Conservation (phyloP, 2,329 filamentous ascomycete species). For the Raffaelea deltoideospora region DNA sequence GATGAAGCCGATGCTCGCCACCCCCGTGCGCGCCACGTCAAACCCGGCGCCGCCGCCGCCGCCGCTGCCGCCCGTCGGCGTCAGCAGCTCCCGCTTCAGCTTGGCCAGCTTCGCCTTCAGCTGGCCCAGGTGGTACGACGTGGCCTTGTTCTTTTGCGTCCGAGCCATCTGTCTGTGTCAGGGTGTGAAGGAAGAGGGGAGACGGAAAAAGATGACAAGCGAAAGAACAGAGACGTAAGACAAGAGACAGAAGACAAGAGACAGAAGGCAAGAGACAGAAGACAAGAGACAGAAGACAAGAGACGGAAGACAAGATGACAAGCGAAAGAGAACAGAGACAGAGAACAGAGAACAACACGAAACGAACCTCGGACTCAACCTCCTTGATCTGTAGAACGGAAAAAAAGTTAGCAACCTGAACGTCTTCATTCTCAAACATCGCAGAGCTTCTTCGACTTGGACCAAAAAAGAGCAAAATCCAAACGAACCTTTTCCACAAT, state of each 20-base stretch:
- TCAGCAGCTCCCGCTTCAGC: slow-evolving; percentile 88
- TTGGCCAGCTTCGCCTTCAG: slow-evolving; percentile 97
- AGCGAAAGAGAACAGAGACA: no score
- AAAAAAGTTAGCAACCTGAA: slow-evolving; percentile 3
- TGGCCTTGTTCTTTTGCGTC: slow-evolving; percentile 96
- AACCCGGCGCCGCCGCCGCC: slow-evolving; percentile 81
- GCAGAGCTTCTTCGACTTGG: slow-evolving; percentile 6
- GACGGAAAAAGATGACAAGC: no score
- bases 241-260: no score
- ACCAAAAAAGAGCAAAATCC: background rate
- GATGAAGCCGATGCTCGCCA: slow-evolving; percentile 93
- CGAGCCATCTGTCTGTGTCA: slow-evolving; percentile 59
- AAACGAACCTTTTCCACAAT: slow-evolving; percentile 76
- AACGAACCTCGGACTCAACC: slow-evolving; percentile 77
- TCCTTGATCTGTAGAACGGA: slow-evolving; percentile 65
- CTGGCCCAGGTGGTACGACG: slow-evolving; percentile 85
- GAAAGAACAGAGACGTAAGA: no score
- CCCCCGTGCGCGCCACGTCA: slow-evolving; percentile 94
- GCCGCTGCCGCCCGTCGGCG: slow-evolving; percentile 62
- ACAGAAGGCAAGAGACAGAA: no score
- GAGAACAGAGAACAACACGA: background rate
- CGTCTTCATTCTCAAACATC: background rate
- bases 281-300: no score
- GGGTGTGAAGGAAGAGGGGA: no score
- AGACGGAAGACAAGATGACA: no score